These are phyloP conservation scores for Aspergillus chevalieri DNA, from an alignment of 2,329 filamentous ascomycete species.

Conservation along the genomic window DNA sequence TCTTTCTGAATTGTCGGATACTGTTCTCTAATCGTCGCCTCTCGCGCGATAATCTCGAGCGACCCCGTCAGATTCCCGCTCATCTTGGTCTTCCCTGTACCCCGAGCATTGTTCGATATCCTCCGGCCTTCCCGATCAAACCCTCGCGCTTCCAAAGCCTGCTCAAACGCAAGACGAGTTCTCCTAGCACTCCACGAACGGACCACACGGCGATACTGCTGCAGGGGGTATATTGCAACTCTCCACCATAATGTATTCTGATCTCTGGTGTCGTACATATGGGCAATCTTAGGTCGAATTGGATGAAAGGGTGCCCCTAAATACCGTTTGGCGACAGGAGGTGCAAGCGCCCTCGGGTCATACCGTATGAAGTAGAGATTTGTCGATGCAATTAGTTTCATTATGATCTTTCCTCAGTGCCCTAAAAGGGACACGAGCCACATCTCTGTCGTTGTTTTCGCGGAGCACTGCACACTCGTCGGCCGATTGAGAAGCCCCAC, in stretches of 20 bases:
- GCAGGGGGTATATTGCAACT: constrained; percentile 27
- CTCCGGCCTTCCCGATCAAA: constrained; percentile 33
- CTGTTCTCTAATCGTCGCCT: constrained; percentile 6
- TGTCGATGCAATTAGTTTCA: constrained; percentile 15
- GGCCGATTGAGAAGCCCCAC: not conserved
- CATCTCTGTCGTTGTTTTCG: not conserved
- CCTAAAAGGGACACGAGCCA: not conserved
- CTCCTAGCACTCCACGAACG: constrained; percentile 42
- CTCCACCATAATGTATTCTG: constrained; percentile 45
- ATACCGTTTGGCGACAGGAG: constrained; percentile 28
- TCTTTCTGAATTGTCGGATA: constrained; percentile 13
- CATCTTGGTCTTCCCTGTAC: not conserved
- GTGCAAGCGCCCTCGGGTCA: constrained; percentile 13
- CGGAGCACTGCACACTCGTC: not conserved
- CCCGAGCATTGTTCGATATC: constrained; percentile 5
- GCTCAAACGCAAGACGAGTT: constrained; percentile 39
- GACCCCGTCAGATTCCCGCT: constrained; percentile 29
- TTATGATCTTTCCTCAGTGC: constrained; percentile 1
- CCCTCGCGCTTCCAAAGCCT: constrained; percentile 42
- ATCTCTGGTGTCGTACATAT: constrained; percentile 33
- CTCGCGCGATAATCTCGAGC: constrained; percentile 24
- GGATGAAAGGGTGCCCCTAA: constrained; percentile 22
- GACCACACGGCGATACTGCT: constrained; percentile 35
- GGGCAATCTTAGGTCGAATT: constrained; percentile 31
- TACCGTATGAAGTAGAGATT: constrained; percentile 21